phyloP scores from a whole-genome alignment of 441 rosid genomes.

The Isatis lusitanica region DNA sequence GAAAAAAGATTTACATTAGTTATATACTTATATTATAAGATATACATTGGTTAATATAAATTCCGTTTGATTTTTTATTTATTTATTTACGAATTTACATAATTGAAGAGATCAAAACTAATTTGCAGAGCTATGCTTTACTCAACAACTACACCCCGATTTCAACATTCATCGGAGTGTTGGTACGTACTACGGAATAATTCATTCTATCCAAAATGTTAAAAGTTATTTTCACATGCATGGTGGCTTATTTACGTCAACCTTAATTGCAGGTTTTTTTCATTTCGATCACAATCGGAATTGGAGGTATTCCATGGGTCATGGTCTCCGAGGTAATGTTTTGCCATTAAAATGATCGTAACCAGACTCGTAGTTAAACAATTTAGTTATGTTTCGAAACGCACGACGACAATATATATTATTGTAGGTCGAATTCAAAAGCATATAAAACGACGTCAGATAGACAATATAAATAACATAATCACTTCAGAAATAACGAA shows the following conservation, averaged over 20 bases:
- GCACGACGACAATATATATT: too few relatives aligned
- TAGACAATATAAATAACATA: too few relatives aligned
- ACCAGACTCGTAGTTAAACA: not conserved
- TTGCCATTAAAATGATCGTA: not conserved
- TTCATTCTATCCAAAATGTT: too few relatives aligned
- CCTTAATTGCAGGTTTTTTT: constrained; percentile 23
- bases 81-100: not conserved
- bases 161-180: constrained; percentile 41
- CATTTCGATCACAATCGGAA: constrained; percentile 41
- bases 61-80: not conserved
- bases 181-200: constrained; percentile 23
- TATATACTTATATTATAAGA: not conserved
- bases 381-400: not conserved
- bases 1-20: not conserved
- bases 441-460: not conserved
- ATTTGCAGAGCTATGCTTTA: constrained; percentile 40
- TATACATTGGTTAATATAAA: not conserved
- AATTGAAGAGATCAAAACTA: constrained; percentile 5
- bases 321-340: constrained; percentile 61
- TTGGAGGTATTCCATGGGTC: constrained; percentile 61
- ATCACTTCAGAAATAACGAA: too few relatives aligned
- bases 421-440: not conserved
- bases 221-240: too few relatives aligned
- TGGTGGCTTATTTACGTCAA: too few relatives aligned
- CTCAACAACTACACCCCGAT: constrained; percentile 43